Evolutionary conservation across 495 filamentous ascomycete species (phyloP).

Genomic region (Endocarpon pusillum): DNA sequence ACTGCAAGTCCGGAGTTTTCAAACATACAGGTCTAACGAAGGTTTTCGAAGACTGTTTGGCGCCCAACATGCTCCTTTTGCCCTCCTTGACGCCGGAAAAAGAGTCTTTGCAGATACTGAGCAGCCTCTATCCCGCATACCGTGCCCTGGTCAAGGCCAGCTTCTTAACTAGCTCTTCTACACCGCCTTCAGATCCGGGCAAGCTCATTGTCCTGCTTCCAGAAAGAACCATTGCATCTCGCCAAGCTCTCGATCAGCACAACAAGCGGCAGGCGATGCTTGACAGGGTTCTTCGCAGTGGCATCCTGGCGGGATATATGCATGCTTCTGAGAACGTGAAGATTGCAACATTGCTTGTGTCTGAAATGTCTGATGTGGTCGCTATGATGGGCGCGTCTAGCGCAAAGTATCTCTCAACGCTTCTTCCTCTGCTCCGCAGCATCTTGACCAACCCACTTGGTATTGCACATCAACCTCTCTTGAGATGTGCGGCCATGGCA

Average conservation of each 20-base stretch:
- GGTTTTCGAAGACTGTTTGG: slow-evolving; percentile 65
- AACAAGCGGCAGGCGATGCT: slow-evolving; percentile 27
- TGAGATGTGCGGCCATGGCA: slow-evolving; percentile 34
- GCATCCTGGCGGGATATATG: slow-evolving; percentile 34
- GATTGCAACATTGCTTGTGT: slow-evolving; percentile 37
- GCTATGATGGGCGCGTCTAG: slow-evolving; percentile 46
- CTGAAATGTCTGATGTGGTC: slow-evolving; percentile 34
- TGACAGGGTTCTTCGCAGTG: slow-evolving; percentile 22
- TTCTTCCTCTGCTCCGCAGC: slow-evolving; percentile 48
- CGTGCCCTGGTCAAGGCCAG: slow-evolving; percentile 35
- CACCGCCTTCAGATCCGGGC: neutral
- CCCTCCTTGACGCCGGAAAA: slow-evolving; percentile 62
- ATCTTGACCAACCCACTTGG: slow-evolving; percentile 58
- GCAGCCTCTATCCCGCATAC: slow-evolving; percentile 49
- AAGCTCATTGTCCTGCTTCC: slow-evolving; percentile 4
- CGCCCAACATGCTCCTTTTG: slow-evolving; percentile 54
- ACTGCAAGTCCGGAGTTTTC: slow-evolving; percentile 35
- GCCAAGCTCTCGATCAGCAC: neutral
- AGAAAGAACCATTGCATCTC: slow-evolving; percentile 1
- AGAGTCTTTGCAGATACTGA: slow-evolving; percentile 48
- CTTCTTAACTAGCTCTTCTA: slow-evolving; percentile 8
- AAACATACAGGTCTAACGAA: slow-evolving; percentile 53
- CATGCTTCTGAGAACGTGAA: slow-evolving; percentile 15
- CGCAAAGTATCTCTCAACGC: slow-evolving; percentile 57
- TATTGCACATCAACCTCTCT: slow-evolving; percentile 33